A percentile compares a stretch with the other conserved stretches of the same genome.
phyloP scores from a whole-genome alignment of 768 basidiomycete genomes.

The Termitomyces sp. region DNA sequence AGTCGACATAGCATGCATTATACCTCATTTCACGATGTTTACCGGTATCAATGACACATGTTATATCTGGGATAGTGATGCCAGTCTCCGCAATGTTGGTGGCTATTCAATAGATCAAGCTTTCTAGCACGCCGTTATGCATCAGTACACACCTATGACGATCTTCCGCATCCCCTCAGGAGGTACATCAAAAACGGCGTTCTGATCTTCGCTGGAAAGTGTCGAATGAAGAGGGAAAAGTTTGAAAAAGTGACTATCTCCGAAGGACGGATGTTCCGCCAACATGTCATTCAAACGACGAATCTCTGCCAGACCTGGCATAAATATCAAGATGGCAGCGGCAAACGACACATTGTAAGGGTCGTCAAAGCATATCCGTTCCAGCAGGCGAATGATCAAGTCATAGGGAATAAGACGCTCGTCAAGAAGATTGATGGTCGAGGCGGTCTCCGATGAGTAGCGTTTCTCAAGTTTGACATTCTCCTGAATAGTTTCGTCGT shows the following conservation, averaged over 20 bases:
- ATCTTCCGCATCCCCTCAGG: conserved; percentile 83
- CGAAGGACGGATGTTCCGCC: conserved; percentile 70
- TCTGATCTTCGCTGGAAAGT: conserved; percentile 88
- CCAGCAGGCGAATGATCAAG: conserved; percentile 79
- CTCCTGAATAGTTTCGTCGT: conserved; percentile 43
- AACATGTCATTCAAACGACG: conserved; percentile 82
- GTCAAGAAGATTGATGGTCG: conserved; percentile 82
- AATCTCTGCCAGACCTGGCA: conserved; percentile 95
- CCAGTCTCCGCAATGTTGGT: conserved; percentile 97
- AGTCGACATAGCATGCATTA: not conserved
- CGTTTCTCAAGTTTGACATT: conserved; percentile 64
- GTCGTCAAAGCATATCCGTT: conserved; percentile 77
- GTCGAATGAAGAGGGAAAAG: conserved; percentile 90
- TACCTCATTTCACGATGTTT: conserved; percentile 94
- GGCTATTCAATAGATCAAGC: conserved; percentile 37
- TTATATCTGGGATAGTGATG: conserved; percentile 97
- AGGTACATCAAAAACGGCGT: conserved; percentile 86
- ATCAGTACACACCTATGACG: conserved; percentile 68
- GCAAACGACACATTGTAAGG: conserved; percentile 52
- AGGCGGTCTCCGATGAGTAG: conserved; percentile 72
- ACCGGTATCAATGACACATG: conserved; percentile 92
- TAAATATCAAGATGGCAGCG: conserved; percentile 82
- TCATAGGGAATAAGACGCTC: conserved; percentile 90
- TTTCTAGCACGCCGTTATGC: not conserved
- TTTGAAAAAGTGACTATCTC: conserved; percentile 57